Base-by-base conservation (phyloP, 192 early-diverging fungal species). In the Podila horticola region DNA sequence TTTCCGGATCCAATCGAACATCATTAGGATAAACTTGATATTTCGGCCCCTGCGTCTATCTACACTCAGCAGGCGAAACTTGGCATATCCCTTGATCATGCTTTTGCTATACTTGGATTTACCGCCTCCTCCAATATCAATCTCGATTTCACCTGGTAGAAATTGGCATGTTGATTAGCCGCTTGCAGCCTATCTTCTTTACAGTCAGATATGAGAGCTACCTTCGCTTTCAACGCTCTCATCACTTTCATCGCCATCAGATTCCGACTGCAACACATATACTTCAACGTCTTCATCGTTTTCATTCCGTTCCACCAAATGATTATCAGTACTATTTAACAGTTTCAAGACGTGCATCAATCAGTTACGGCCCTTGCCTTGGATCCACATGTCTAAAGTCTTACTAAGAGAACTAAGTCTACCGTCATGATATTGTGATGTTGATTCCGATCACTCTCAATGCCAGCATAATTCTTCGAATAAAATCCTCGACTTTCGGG, bases 1-100 rank as follows among this genome's bases (percentile, higher is more conserved):
- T 50, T 73, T 73, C n/a, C 60, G 63, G 29, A 73, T 73, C 71
- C 64, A 73, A 26, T 73, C 71, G 26, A 66, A 66, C 71, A 66
- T 66, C 63, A 73, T 66, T 17, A 66, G n/a, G 5, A 73, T 72
- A n/a, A 71, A 72, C 34, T 64, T 72, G 70, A 58, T 20, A 45
- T 72, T 72, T 63, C 70, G 62, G 0, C 51, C 70, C 51, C 61
- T 58, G 26, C 70, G 70, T 38, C 70, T 57, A 64, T 73, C 71
- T 13, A 51, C 24, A 20, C 57, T 49, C 28, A 73, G 41, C 34
- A 73, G 20, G 1, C 71, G 62, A 29, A 60, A 73, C 30, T 73
- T 65, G 17, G 63, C 29, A 60, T 73, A 73, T 36, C 26, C 50
- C 57, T 73, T 73, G 64, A 66, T 73, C 17, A 57, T 73, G 20